Conservation (phyloP, 345 rosid genomes). For the Mallotus nudiflorus region DNA sequence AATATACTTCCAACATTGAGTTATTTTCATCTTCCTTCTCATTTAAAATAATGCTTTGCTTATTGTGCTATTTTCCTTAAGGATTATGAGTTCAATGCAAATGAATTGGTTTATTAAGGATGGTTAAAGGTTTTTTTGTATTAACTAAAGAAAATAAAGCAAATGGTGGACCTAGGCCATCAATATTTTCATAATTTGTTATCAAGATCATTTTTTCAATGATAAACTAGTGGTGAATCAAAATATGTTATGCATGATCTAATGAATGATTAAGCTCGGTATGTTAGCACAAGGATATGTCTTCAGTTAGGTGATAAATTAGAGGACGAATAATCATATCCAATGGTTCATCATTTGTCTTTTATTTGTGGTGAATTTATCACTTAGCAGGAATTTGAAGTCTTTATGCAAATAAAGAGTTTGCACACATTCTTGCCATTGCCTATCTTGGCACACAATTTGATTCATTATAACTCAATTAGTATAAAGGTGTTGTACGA, state of each 20-base stretch:
- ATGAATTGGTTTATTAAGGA: not conserved
- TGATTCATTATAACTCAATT: not conserved
- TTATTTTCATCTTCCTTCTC: slow-evolving; percentile 19
- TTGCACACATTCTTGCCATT: not conserved
- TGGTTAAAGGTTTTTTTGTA: no score
- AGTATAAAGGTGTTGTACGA: not conserved
- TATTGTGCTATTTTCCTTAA: slow-evolving; percentile 19
- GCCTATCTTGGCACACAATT: not conserved
- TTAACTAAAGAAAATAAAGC: not conserved
- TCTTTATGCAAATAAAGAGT: not conserved
- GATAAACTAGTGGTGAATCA: not conserved
- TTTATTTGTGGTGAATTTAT: not conserved
- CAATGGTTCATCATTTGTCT: not conserved
- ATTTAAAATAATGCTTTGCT: slow-evolving; percentile 21
- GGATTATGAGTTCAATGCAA: slow-evolving; percentile 1
- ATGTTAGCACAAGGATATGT: not conserved
- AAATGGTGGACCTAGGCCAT: not conserved
- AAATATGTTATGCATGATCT: not conserved
- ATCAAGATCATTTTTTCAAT: not conserved
- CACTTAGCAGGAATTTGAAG: not conserved
- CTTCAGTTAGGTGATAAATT: not conserved
- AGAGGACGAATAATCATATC: no score
- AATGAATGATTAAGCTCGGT: not conserved
- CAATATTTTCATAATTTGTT: not conserved
- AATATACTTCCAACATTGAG: slow-evolving; percentile 19